Evolutionary conservation across 2,329 filamentous ascomycete genomes (phyloP), one percentile per base, ranked within the genome.

Genomic region (Gnomoniopsis sp.): DNA sequence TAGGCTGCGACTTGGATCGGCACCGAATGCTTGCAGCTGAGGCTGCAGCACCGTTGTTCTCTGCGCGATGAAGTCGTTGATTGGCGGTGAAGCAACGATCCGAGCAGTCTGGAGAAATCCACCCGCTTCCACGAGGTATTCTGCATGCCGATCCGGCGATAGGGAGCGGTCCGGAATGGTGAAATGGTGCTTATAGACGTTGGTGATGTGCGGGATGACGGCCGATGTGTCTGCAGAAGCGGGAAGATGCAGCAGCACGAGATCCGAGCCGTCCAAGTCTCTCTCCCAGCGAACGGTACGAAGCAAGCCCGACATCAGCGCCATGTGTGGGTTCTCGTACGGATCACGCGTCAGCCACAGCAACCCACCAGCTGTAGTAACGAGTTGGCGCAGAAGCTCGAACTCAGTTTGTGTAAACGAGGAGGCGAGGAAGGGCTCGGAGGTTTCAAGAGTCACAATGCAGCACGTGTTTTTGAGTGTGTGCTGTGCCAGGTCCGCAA

Each of bases 301-400:
- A 33, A 72, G 64, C 17, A 75, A 53, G 11, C 72, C 73, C n/a
- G 68, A 58, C 33, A 70, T 64, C 36, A 72, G 64, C 26, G 66
- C 67, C 15, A 71, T 63, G 15, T 67, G 62, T 2, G 72, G 72
- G 6, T 67, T 58, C 15, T 65, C 48, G 33, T 64, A 60, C 0
- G 65, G 59, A 41, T 70, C 69, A 2, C 63, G 65, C 2, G 72
- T 74, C 22, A 75, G 59, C 73, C 73, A 75, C 8, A 75, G 61
- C 12, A 74, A 54, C 0, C 63, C 61, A 53, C 63, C 62, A 61
- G 62, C 65, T 8, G 59, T 66, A 12, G 66, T 61, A 34, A 73
- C 59, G 15, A 72, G 48, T 11, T 66, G 64, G 11, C 65, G 65
- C 48, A 72, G 60, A 19, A 55, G 62, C 7, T 62, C 63, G 59